phyloP scores from a whole-genome alignment of 2,329 filamentous ascomycete genomes.

The Xylariaceae sp. region DNA sequence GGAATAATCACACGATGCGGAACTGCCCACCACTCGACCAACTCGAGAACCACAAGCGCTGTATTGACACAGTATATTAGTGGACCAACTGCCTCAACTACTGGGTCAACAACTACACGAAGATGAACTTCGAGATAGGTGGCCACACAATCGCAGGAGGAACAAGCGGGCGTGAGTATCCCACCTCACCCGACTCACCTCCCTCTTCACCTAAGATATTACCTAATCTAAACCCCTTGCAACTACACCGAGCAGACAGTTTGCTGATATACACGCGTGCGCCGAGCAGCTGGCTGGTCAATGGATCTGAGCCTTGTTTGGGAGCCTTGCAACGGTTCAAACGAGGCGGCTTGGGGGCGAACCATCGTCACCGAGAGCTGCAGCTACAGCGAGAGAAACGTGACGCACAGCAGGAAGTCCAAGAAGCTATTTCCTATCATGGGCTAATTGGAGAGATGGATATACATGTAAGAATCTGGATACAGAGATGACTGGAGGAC shows the following conservation, averaged over 20 bases:
- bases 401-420: constrained; percentile 4
- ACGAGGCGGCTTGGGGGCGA: constrained; percentile 14
- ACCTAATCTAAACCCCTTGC: no score
- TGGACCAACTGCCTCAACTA: constrained; percentile 18
- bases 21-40: no score
- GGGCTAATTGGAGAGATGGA: no score
- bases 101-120: constrained; percentile 14
- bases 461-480: no score
- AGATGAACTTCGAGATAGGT: constrained; percentile 8
- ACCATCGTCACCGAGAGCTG: constrained; percentile 18
- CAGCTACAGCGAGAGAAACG: constrained; percentile 12
- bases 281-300: constrained; percentile 15
- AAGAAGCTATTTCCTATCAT: constrained; percentile 5
- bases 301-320: constrained; percentile 20
- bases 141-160: constrained; percentile 8
- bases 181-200: no score
- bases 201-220: no score
- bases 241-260: background rate
- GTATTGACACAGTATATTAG: constrained; percentile 5
- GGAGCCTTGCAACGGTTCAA: constrained; percentile 15
- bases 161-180: constrained; percentile 13
- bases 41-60: background rate
- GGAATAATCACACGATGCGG: no score
- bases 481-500: no score
- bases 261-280: constrained; percentile 1